Conservation (phyloP, 176 grass and related monocot species). For the Tillandsia fasciculata region DNA sequence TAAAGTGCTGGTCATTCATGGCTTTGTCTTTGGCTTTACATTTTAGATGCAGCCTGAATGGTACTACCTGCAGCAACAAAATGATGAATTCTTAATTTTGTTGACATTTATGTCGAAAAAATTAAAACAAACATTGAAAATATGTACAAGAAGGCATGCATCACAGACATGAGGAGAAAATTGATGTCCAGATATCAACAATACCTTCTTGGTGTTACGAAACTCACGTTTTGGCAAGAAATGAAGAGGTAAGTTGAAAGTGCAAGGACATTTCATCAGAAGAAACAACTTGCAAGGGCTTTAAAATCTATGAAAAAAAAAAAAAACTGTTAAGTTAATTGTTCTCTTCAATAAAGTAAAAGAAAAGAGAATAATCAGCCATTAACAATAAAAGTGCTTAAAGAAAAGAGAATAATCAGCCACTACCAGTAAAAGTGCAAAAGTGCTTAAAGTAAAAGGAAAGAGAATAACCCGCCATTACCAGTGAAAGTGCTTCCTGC, state of each 20-base stretch:
- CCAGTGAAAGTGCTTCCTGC: slow-evolving; percentile 80
- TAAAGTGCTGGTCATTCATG: slow-evolving; percentile 25
- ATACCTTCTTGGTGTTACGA: slow-evolving; percentile 75
- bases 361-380: slow-evolving; percentile 7
- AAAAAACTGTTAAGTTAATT: slow-evolving; percentile 10
- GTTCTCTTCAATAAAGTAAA: slow-evolving; percentile 3
- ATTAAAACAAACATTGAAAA: neutral
- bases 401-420: slow-evolving; percentile 2
- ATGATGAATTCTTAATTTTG: neutral
- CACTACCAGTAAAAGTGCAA: too few species aligned
- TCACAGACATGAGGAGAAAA: neutral
- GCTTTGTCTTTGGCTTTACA: slow-evolving; percentile 34
- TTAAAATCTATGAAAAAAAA: too few species aligned
- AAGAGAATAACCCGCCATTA: too few species aligned
- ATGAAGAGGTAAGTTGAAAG: slow-evolving; percentile 62
- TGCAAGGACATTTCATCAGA: slow-evolving; percentile 53
- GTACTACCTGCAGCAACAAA: slow-evolving; percentile 35
- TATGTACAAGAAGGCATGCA: neutral
- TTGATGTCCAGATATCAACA: slow-evolving; percentile 8
- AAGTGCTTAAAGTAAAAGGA: too few species aligned
- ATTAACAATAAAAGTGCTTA: slow-evolving; percentile 60
- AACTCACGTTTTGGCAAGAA: slow-evolving; percentile 93
- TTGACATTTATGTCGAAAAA: neutral
- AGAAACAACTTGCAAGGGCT: slow-evolving; percentile 80
- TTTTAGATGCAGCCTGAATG: slow-evolving; percentile 59